phyloP scores from a whole-genome alignment of 2,329 filamentous ascomycete species.

The Paraphoma sp. region DNA sequence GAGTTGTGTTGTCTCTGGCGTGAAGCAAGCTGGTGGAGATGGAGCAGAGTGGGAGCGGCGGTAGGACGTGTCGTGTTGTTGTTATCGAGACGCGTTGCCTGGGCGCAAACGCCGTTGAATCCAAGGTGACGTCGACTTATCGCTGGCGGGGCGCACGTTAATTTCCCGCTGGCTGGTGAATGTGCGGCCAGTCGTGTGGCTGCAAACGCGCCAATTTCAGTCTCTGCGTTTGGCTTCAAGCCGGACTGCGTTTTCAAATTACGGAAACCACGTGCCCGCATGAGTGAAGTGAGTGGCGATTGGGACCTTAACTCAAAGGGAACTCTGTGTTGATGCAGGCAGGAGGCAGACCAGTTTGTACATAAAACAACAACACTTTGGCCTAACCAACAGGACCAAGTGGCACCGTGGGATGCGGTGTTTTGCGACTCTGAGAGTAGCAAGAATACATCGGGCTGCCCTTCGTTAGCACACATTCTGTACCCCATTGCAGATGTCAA shows the following conservation, averaged over 20 bases:
- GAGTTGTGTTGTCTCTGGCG: not conserved
- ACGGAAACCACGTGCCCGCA: too few species aligned
- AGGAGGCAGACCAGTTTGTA: not conserved
- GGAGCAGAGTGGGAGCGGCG: not conserved
- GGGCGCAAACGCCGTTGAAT: not conserved
- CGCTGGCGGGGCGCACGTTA: not conserved
- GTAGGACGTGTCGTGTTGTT: not conserved
- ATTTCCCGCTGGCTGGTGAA: not conserved
- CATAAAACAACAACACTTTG: not conserved
- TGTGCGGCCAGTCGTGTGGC: too few species aligned
- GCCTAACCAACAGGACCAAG: conserved; percentile 19
- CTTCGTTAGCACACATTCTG: conserved; percentile 10
- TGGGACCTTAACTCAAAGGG: too few species aligned
- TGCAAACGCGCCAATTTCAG: too few species aligned
- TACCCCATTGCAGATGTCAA: not conserved
- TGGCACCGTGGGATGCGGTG: conserved; percentile 29
- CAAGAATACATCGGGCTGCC: conserved; percentile 38
- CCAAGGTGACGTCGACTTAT: not conserved
- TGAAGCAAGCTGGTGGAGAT: not conserved
- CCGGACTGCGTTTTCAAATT: too few species aligned
- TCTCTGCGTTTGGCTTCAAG: too few species aligned
- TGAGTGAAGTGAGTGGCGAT: too few species aligned
- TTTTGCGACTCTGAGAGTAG: conserved; percentile 29
- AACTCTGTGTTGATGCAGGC: not conserved
- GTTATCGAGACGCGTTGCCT: not conserved